Conservation (phyloP, 208 protist genomes). For the Borovskyia barvae region DNA sequence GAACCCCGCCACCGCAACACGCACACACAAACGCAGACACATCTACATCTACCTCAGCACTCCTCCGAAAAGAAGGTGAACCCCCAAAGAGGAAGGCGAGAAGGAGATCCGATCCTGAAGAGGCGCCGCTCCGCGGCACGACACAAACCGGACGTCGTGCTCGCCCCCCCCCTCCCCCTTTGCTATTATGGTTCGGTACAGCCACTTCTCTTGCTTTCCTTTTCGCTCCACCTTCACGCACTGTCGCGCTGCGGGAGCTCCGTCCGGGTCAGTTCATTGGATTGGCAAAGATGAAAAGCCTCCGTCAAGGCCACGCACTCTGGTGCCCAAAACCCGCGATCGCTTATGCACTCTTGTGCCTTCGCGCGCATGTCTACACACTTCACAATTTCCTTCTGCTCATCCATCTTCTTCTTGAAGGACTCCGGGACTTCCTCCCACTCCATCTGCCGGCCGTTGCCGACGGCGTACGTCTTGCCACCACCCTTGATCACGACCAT, state of each 20-base stretch:
- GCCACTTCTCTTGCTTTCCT: slow-evolving; percentile 2
- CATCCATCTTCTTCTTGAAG: slow-evolving; percentile 59
- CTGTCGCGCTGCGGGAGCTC: slow-evolving; percentile 31
- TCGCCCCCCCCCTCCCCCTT: no score
- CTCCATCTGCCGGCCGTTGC: slow-evolving; percentile 70
- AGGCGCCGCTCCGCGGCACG: no score
- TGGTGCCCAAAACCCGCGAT: slow-evolving; percentile 64
- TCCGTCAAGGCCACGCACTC: slow-evolving; percentile 66
- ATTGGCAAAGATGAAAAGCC: slow-evolving; percentile 72
- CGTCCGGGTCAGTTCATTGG: slow-evolving; percentile 50
- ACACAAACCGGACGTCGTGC: no score
- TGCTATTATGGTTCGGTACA: no score
- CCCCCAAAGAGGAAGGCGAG: no score
- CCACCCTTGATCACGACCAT: slow-evolving; percentile 84
- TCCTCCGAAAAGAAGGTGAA: no score
- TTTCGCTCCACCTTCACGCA: no score
- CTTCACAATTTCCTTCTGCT: slow-evolving; percentile 73
- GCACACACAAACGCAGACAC: no score
- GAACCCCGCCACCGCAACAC: no score
- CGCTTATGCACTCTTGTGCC: slow-evolving; percentile 74
- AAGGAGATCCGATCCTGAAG: no score
- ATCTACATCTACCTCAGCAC: no score
- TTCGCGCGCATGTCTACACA: slow-evolving; percentile 54
- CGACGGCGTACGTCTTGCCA: slow-evolving; percentile 69
- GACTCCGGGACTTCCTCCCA: slow-evolving; percentile 77